A percentile compares a stretch with the other conserved stretches of the same genome.
These are phyloP conservation scores for Phialophora expanda DNA, from an alignment of 2,329 filamentous ascomycete species.

Conservation along the genomic window DNA sequence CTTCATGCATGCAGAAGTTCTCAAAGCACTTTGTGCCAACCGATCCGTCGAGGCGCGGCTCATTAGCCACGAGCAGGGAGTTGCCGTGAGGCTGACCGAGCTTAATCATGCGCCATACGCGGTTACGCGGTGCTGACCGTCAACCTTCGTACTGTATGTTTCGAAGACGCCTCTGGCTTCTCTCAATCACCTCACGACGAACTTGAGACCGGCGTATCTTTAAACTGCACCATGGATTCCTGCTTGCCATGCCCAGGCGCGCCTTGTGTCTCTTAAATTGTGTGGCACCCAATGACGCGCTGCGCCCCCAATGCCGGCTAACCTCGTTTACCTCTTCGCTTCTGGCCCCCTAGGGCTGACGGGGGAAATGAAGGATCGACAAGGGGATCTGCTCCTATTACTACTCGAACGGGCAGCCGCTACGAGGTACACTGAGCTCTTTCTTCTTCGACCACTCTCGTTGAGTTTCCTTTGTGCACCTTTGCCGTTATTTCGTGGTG, in stretches of 20 bases:
- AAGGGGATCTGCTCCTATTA: slow-evolving; percentile 15
- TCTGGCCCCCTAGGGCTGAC: slow-evolving; percentile 15
- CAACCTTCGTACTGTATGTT: neutral
- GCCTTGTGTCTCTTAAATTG: neutral
- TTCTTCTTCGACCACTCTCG: slow-evolving; percentile 6
- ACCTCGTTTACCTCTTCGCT: slow-evolving; percentile 7
- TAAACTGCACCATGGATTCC: neutral
- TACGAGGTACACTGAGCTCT: neutral
- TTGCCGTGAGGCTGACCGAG: slow-evolving; percentile 9
- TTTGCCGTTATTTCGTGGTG: neutral
- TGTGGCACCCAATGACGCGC: neutral
- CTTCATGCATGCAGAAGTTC: neutral
- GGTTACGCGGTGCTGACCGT: neutral
- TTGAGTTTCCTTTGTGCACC: neutral
- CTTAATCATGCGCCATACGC: neutral
- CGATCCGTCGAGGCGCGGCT: neutral
- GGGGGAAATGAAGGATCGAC: slow-evolving; percentile 19
- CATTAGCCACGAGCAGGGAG: neutral
- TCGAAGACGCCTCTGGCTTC: neutral
- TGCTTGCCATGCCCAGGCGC: neutral
- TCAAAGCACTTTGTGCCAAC: neutral
- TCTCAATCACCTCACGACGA: neutral
- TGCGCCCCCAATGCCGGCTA: neutral
- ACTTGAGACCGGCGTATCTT: neutral
- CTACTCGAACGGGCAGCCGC: slow-evolving; percentile 13